Base-by-base conservation (phyloP, 139 green algal genomes). In the Coccomyxa sp. region DNA sequence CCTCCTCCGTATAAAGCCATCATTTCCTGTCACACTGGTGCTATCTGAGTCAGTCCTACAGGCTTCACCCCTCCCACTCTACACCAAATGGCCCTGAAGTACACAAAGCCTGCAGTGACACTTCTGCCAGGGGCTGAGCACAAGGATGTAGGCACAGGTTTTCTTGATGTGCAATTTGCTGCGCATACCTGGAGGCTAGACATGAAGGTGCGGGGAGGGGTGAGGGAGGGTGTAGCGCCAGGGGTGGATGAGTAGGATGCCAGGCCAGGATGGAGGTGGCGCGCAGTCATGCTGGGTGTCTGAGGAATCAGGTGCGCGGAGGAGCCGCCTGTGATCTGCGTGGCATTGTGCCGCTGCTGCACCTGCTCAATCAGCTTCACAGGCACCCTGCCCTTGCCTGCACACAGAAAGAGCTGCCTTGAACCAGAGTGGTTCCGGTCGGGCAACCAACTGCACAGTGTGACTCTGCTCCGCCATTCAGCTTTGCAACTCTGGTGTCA, bases 191-290 rank as follows among this genome's bases (percentile, higher is more conserved):
- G 64, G 24, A 71, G 29, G 24, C 24, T 36, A 29, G 64, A 34
- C 64, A 36, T 71, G n/a, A 36, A 10, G 64, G 64, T 36, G 64
- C 29, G 64, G 24, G 64, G 64, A 34, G 64, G 64, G 29, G 64
- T 71, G 64, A 74, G 69, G 33, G 34, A 74, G 34, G 69, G 69
- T 12, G 69, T 74, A 18, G 34, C 69, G 14, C 33, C 69, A 10
- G 69, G 69, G 33, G 69, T 74, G 33, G 69, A 44, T 2, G 69
- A 50, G 69, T 34, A 74, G 69, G 69, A 74, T 18, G 34, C 34
- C 1, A 41, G 34, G 33, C 34, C 69, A 18, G 34, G 34, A 10
- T 16, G 24, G 69, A 37, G 64, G 29, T 34, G 7, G 29, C 69
- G 34, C 69, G 69, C 33, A 34, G 69, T 40, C 69, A 34, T 41